Conservation (phyloP, 2,329 filamentous ascomycete genomes). For the Pseudogymnoascus verrucosus region DNA sequence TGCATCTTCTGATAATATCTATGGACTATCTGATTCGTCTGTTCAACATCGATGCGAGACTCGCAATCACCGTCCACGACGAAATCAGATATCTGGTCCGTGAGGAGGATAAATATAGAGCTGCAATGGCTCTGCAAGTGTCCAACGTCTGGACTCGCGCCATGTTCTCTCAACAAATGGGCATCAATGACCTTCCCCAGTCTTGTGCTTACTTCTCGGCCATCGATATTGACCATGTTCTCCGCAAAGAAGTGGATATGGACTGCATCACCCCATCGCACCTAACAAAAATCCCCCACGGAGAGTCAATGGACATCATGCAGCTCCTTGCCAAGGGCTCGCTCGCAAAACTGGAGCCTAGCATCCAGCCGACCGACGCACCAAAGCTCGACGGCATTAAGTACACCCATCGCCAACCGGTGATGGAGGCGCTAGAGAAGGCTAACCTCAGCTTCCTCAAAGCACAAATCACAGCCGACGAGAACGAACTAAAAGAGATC, state of each 20-base stretch:
- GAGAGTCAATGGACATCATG: conserved; percentile 78
- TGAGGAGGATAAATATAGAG: conserved; percentile 76
- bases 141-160: conserved; percentile 94
- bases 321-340: conserved; percentile 68
- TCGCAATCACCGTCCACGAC: conserved; percentile 93
- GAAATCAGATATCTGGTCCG: conserved; percentile 92
- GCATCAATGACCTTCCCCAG: conserved; percentile 90
- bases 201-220: conserved; percentile 93
- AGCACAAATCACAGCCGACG: conserved; percentile 72
- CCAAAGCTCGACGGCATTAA: conserved; percentile 53
- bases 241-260: conserved; percentile 98
- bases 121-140: conserved; percentile 87
- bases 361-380: conserved; percentile 45
- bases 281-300: conserved; percentile 65
- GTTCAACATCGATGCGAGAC: conserved; percentile 75
- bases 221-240: conserved; percentile 86
- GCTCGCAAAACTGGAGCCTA: conserved; percentile 60
- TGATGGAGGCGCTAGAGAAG: conserved; percentile 66
- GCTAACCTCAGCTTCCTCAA: conserved; percentile 57
- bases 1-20: conserved; percentile 82
- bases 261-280: conserved; percentile 91
- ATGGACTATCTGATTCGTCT: conserved; percentile 91
- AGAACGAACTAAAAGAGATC: conserved; percentile 66
- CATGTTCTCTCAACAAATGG: conserved; percentile 96
- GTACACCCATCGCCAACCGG: conserved; percentile 65